These are phyloP conservation scores for Beauveria medogensis DNA, from an alignment of 2,329 filamentous ascomycete species.

Conservation along the genomic window DNA sequence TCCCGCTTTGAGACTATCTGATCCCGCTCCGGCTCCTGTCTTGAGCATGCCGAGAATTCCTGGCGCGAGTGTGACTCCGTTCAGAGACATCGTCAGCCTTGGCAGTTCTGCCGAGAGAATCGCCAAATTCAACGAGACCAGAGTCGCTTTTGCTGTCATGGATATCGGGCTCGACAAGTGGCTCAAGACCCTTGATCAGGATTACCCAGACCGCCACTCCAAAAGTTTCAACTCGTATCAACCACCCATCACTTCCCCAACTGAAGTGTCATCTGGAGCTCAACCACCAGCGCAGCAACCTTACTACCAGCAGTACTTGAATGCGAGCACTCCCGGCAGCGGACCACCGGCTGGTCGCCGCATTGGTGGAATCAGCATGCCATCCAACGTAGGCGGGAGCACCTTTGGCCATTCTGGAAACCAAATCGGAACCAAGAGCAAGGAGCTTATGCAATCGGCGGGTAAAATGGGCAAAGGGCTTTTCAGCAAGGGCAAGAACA, in stretches of 20 bases:
- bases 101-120: slow-evolving; percentile 61
- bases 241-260: slow-evolving; percentile 5
- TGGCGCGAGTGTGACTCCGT: slow-evolving; percentile 25
- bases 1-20: slow-evolving; percentile 20
- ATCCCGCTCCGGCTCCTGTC: slow-evolving; percentile 11
- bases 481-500: slow-evolving; percentile 83
- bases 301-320: slow-evolving; percentile 49
- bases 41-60: slow-evolving; percentile 7
- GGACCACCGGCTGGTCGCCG: slow-evolving; percentile 27
- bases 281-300: slow-evolving; percentile 33
- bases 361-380: slow-evolving; percentile 25
- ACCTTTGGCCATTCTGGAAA: slow-evolving; percentile 47
- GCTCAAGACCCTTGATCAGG: slow-evolving; percentile 38
- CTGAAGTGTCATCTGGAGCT: slow-evolving; percentile 17
- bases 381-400: slow-evolving; percentile 33
- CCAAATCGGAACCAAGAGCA: slow-evolving; percentile 74
- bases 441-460: slow-evolving; percentile 79
- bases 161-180: slow-evolving; percentile 66
- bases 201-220: slow-evolving; percentile 38
- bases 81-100: slow-evolving; percentile 71
- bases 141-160: slow-evolving; percentile 60
- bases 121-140: slow-evolving; percentile 62
- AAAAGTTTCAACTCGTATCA: slow-evolving; percentile 10
- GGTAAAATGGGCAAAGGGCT: slow-evolving; percentile 86
- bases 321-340: slow-evolving; percentile 33